These are phyloP conservation scores for Trichophyton simii DNA, from an alignment of 2,329 filamentous ascomycete species.

Conservation along the genomic window DNA sequence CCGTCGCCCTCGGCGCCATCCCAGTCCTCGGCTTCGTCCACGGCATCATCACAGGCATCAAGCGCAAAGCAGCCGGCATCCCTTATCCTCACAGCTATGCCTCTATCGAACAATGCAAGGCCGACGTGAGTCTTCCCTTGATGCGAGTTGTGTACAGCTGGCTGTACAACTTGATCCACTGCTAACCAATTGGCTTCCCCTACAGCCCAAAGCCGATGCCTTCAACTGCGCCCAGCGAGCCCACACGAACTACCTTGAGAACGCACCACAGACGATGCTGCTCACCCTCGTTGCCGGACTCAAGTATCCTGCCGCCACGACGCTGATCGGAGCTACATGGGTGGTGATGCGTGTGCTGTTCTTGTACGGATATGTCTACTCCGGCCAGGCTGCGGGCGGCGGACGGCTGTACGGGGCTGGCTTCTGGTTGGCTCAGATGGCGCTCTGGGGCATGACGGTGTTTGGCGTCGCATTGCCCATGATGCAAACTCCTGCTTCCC, in stretches of 20 bases:
- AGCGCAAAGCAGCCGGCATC: constrained; percentile 42
- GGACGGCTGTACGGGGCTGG: constrained; percentile 25
- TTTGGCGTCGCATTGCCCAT: constrained; percentile 18
- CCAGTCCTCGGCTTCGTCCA: constrained; percentile 43
- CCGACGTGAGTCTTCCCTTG: constrained; percentile 24
- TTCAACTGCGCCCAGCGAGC: constrained; percentile 46
- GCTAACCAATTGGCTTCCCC: not conserved
- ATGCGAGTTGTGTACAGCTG: not conserved
- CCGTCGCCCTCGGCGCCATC: constrained; percentile 42
- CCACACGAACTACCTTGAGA: constrained; percentile 50
- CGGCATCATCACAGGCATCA: constrained; percentile 31
- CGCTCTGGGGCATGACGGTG: constrained; percentile 28
- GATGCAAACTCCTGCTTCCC: not conserved
- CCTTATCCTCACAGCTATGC: constrained; percentile 49
- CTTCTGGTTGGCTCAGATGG: constrained; percentile 32
- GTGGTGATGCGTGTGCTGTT: constrained; percentile 39
- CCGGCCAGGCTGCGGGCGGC: constrained; percentile 26
- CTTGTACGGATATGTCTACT: constrained; percentile 35
- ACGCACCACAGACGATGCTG: constrained; percentile 40
- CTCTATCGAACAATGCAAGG: constrained; percentile 40
- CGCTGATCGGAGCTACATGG: constrained; percentile 40
- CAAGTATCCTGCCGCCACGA: constrained; percentile 38
- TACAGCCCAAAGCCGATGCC: constrained; percentile 31
- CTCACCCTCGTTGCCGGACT: constrained; percentile 44
- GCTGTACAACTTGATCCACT: not conserved